Evolutionary conservation across 108 stramenopile species (phyloP).

Genomic region (Cyclostephanos tholiformis): DNA sequence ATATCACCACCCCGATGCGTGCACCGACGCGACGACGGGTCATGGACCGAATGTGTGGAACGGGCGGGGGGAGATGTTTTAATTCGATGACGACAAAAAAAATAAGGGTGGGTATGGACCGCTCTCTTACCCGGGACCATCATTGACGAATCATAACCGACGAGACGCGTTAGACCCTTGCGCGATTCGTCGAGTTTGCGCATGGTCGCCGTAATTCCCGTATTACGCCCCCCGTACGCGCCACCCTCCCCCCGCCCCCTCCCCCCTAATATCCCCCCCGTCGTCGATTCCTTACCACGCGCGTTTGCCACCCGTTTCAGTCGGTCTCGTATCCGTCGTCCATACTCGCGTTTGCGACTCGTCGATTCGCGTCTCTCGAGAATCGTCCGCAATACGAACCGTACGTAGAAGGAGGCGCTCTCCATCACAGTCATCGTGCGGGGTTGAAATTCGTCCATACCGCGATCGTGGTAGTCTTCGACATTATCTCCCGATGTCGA

Average conservation of each 20-base stretch:
- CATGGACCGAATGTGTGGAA: too few relatives aligned
- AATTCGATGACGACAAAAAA: too few relatives aligned
- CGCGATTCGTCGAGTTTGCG: conserved; percentile 70
- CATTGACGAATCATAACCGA: conserved; percentile 73
- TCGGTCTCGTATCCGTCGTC: conserved; percentile 32
- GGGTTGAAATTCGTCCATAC: conserved; percentile 33
- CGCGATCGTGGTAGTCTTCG: too few relatives aligned
- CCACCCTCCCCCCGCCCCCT: too few relatives aligned
- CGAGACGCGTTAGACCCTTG: conserved; percentile 70
- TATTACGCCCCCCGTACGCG: too few relatives aligned
- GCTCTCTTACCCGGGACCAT: conserved; percentile 40
- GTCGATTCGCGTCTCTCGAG: conserved; percentile 22
- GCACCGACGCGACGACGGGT: too few relatives aligned
- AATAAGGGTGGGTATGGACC: too few relatives aligned
- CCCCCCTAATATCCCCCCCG: too few relatives aligned
- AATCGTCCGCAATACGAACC: conserved; percentile 32
- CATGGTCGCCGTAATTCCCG: conserved; percentile 32
- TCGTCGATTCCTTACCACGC: background rate
- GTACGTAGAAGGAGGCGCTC: conserved; percentile 42
- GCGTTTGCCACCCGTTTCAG: conserved; percentile 17
- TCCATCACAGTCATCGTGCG: conserved; percentile 46
- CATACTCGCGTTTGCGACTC: conserved; percentile 7
- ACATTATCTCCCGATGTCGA: too few relatives aligned
- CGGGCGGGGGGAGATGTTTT: too few relatives aligned
- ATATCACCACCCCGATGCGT: too few relatives aligned